phyloP scores from a whole-genome alignment of 2,329 filamentous ascomycete species.

The Verticillium albo-atrum region DNA sequence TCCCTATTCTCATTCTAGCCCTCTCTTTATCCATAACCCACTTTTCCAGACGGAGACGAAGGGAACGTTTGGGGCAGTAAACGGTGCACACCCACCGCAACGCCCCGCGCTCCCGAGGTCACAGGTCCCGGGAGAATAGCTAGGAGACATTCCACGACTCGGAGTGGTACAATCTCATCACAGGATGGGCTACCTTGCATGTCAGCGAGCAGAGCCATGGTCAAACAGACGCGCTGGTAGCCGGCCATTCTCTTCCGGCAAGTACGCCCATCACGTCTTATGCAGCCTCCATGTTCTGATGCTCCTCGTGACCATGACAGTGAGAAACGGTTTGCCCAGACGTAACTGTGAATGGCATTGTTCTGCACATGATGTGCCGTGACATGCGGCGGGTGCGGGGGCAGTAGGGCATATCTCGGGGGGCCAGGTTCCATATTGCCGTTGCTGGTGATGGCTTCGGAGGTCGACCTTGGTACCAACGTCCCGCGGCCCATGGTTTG shows the following conservation, averaged over 20 bases:
- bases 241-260: neutral
- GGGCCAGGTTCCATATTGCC: conserved; percentile 3
- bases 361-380: neutral
- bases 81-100: neutral
- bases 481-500: neutral
- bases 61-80: neutral
- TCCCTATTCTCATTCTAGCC: neutral
- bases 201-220: neutral
- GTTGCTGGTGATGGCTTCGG: neutral
- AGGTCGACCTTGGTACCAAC: neutral
- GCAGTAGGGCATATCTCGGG: neutral
- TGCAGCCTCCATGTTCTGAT: neutral
- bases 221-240: neutral
- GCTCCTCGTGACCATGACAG: neutral
- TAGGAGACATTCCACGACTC: neutral
- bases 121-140: neutral
- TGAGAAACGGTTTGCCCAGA: neutral
- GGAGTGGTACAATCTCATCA: neutral
- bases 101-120: neutral
- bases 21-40: neutral
- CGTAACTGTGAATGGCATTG: neutral
- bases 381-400: neutral
- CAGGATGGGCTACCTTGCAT: neutral
- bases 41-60: neutral
- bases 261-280: neutral